A percentile compares a stretch with the other conserved stretches of the same genome.
Evolutionary conservation across 23 red algal genomes (phyloP).

Genomic region (Agarophyton chilense): DNA sequence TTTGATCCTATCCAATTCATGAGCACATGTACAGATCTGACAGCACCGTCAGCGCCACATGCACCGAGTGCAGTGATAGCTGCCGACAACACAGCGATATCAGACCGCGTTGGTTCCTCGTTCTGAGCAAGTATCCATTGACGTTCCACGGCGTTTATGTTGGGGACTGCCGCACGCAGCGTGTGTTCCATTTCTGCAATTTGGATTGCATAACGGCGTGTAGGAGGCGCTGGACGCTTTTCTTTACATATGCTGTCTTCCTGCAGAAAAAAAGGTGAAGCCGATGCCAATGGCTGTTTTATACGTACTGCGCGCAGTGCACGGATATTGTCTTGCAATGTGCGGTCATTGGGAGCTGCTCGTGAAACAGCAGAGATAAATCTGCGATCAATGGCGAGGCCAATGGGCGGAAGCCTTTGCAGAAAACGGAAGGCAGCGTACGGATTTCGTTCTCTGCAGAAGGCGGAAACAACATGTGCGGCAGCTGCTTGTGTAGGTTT

Average conservation of each 20-base stretch:
- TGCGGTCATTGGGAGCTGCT: not conserved
- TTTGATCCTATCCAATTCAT: constrained; percentile 40
- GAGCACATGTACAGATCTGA: constrained; percentile 15
- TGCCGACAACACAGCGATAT: constrained; percentile 51
- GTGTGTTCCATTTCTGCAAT: constrained; percentile 17
- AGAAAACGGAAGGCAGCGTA: constrained; percentile 41
- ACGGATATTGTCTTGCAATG: not conserved
- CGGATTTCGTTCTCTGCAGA: constrained; percentile 41
- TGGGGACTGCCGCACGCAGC: constrained; percentile 7
- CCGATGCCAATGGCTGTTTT: constrained; percentile 12
- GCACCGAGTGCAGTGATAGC: constrained; percentile 37
- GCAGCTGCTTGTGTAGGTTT: constrained; percentile 42
- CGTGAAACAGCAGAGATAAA: constrained; percentile 34
- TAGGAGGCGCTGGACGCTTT: not conserved
- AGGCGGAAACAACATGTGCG: constrained; percentile 35
- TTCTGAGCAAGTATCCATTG: constrained; percentile 34
- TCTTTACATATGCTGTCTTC: not conserved
- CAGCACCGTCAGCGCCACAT: constrained; percentile 28
- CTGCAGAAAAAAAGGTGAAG: constrained; percentile 35
- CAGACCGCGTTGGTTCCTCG: not conserved
- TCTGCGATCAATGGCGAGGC: constrained; percentile 32
- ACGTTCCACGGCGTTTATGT: constrained; percentile 9
- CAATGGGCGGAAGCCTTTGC: not conserved
- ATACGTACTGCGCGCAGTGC: not conserved
- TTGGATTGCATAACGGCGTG: not conserved